Evolutionary conservation across 345 rosid species (phyloP).

Genomic region (Isatis tinctoria): DNA sequence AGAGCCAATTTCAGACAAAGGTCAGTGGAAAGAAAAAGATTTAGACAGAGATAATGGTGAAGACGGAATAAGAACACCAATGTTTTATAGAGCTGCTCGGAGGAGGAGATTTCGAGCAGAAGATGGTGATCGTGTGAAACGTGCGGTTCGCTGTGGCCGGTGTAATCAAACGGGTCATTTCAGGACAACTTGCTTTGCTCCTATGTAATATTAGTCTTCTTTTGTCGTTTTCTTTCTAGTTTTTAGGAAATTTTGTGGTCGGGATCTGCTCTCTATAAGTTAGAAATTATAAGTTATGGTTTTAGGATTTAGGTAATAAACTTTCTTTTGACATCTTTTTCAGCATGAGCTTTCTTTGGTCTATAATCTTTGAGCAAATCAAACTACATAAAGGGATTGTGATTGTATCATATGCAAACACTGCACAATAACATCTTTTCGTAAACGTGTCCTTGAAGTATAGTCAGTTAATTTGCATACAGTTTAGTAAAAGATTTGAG

Average conservation of each 20-base stretch:
- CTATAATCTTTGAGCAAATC: background rate
- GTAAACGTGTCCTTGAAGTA: background rate
- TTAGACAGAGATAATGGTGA: slow-evolving; percentile 31
- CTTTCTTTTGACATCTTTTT: background rate
- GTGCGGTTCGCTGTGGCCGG: slow-evolving; percentile 83
- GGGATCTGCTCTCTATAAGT: background rate
- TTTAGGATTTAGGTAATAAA: background rate
- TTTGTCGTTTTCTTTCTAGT: background rate
- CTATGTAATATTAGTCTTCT: slow-evolving; percentile 40
- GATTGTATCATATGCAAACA: background rate
- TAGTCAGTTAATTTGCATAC: background rate
- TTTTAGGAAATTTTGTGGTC: slow-evolving; percentile 10
- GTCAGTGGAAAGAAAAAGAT: slow-evolving; percentile 55
- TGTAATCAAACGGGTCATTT: slow-evolving; percentile 96
- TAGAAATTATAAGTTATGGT: background rate
- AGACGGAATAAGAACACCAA: slow-evolving; percentile 60
- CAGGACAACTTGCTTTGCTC: slow-evolving; percentile 90
- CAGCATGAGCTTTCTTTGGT: background rate
- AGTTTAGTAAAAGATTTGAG: background rate
- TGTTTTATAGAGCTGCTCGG: slow-evolving; percentile 49
- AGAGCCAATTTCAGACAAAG: slow-evolving; percentile 81
- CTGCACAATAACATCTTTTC: background rate
- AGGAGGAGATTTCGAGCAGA: slow-evolving; percentile 64
- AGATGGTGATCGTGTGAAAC: slow-evolving; percentile 59
- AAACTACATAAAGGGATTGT: background rate